Percentiles rank a stretch among this genome's conserved stretches.
phyloP scores from a whole-genome alignment of 1,284 basidiomycete genomes.

The Ceratobasidium sp. region DNA sequence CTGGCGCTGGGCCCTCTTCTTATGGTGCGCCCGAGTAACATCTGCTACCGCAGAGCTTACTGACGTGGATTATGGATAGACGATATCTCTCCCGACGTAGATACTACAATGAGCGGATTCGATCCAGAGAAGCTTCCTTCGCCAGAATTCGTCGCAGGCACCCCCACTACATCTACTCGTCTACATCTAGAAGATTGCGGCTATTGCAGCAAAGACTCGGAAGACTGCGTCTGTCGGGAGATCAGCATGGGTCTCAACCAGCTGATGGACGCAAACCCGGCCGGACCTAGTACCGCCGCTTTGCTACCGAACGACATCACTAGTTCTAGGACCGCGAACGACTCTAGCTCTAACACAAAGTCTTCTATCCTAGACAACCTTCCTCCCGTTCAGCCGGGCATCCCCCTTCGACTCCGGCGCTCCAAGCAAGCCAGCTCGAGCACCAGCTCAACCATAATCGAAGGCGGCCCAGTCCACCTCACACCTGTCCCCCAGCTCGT shows the following conservation, averaged over 20 bases:
- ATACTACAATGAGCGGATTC: conserved; percentile 6
- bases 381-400: conserved; percentile 80
- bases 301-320: conserved; percentile 53
- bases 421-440: conserved; percentile 48
- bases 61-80: conserved; percentile 8
- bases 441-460: conserved; percentile 5
- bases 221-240: conserved; percentile 78
- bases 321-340: conserved; percentile 52
- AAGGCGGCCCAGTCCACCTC: conserved; percentile 28
- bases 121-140: conserved; percentile 1
- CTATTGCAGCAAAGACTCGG: conserved; percentile 75
- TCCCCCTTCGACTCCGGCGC: conserved; percentile 63
- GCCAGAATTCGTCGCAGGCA: conserved; percentile 5
- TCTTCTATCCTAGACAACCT: conserved; percentile 79
- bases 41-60: too few species aligned
- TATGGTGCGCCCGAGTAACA: conserved; percentile 13
- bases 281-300: conserved; percentile 49
- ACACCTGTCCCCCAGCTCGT: conserved; percentile 37
- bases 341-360: conserved; percentile 40
- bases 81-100: background rate
- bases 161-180: background rate
- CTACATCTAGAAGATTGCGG: conserved; percentile 66
- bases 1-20: conserved; percentile 20
- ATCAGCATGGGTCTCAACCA: conserved; percentile 64
- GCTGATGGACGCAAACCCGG: conserved; percentile 50